Base-by-base conservation (phyloP, 73 alveolate species). In the Vitrella brassicaformis region DNA sequence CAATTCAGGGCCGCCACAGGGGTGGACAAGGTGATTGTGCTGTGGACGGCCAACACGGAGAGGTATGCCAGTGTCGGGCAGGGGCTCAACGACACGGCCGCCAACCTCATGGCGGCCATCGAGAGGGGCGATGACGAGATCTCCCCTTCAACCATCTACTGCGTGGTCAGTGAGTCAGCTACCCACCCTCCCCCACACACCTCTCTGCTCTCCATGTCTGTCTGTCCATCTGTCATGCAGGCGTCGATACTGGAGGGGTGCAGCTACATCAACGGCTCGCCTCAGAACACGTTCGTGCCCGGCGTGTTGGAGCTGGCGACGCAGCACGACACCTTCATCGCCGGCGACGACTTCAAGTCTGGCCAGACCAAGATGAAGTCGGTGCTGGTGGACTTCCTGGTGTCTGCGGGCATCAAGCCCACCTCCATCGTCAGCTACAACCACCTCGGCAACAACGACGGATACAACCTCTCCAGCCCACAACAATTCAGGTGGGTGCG, bases 381-480 rank as follows among this genome's bases (percentile, higher is more conserved):
- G 28, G 87, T 86, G 46, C 81, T 90, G 89, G 82, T 87, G 69
- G 97, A 90, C 68, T 88, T 86, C 80, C 64, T 90, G 31, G 84
- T 90, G 25, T 85, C 81, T 18, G 84, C 97, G 64, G 91, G 91
- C 4, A 68, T 85, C 56, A 81, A 85, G 65, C 89, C 87, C 47
- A 47, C 88, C 26, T 86, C 93, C 29, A 90, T 90, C 47, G 96
- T 94, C n/a, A 82, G 94, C 56, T 94, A 94, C 84, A 94, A 94
- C 71, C 98, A 94, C 82, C 81, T 94, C 71, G 98, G 98, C 30
- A 94, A 94, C 85, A 94, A 94, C 87, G 98, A 94, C 81, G 97
- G 97, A 68, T 87, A 86, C 84, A 94, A 94, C 87, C 92, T 94
- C 71, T 87, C 90, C 66, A 90, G 80, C 72, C 93, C 91, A 80